Evolutionary conservation across 2,329 filamentous ascomycete species (phyloP).

Genomic region (Aspergillus sp.): DNA sequence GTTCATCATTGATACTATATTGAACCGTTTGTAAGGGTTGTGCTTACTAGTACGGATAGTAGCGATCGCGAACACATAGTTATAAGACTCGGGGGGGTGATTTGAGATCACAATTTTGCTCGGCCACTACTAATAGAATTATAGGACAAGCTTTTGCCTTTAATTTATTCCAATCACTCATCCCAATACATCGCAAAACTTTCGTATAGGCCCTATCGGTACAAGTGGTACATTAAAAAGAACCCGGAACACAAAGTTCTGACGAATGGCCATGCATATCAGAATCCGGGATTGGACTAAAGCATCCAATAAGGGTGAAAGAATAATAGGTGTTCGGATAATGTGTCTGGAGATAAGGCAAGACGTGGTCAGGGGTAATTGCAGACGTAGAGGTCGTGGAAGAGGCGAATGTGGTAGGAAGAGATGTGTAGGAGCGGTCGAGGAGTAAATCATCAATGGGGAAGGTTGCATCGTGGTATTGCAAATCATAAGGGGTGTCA

Average conservation of each 20-base stretch:
- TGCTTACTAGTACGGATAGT: too few relatives aligned
- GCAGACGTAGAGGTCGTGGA: neutral
- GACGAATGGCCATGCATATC: neutral
- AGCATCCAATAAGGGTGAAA: neutral
- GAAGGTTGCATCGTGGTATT: slow-evolving; percentile 5
- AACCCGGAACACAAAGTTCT: slow-evolving; percentile 8
- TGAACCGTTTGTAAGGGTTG: too few relatives aligned
- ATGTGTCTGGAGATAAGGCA: neutral
- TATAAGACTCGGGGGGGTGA: too few relatives aligned
- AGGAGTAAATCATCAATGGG: neutral
- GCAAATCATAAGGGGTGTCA: slow-evolving; percentile 1
- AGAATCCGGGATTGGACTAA: neutral
- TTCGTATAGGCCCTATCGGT: slow-evolving; percentile 22
- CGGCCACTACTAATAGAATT: neutral
- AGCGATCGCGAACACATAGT: too few relatives aligned
- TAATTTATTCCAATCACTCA: slow-evolving; percentile 18
- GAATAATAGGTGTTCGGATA: neutral
- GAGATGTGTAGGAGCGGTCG: neutral
- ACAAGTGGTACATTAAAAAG: slow-evolving; percentile 23
- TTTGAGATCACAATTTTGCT: too few relatives aligned
- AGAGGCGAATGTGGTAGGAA: neutral
- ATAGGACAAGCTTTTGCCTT: slow-evolving; percentile 23
- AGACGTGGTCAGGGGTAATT: neutral
- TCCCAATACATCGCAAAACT: slow-evolving; percentile 15
- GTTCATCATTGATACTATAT: too few relatives aligned